Percentiles rank a stretch among this genome's conserved stretches.
phyloP scores from a whole-genome alignment of 2,329 filamentous ascomycete genomes.

The Aspergillus felis region DNA sequence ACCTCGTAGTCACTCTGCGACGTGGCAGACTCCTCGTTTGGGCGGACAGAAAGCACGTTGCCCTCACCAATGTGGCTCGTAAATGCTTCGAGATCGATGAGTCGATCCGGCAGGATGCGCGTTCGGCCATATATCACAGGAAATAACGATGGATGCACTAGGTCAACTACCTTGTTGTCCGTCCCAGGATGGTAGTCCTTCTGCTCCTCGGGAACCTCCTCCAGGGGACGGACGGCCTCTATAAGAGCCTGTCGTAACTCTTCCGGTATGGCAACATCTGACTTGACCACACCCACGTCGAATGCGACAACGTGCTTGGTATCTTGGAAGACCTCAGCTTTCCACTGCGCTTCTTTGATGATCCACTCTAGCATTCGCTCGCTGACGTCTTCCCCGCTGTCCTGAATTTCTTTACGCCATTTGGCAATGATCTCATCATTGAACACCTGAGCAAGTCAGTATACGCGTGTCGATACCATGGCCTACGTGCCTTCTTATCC shows the following conservation, averaged over 20 bases:
- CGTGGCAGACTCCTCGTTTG: neutral
- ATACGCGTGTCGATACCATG: neutral
- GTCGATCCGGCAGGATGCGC: conserved; percentile 14
- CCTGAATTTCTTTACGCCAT: conserved; percentile 28
- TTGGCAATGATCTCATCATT: conserved; percentile 29
- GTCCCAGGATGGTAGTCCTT: conserved; percentile 63
- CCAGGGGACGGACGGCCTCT: conserved; percentile 46
- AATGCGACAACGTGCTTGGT: conserved; percentile 42
- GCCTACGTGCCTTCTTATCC: conserved; percentile 34
- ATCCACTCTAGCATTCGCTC: conserved; percentile 36
- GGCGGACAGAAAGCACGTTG: conserved; percentile 7
- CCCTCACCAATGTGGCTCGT: neutral
- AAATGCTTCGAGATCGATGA: conserved; percentile 20
- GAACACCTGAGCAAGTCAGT: conserved; percentile 19
- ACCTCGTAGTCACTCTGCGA: neutral
- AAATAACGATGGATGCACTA: conserved; percentile 58
- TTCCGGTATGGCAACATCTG: conserved; percentile 45
- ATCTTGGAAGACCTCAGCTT: conserved; percentile 40
- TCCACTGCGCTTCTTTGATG: conserved; percentile 48
- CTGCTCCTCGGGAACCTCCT: conserved; percentile 41
- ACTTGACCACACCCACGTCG: conserved; percentile 51
- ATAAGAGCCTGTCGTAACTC: conserved; percentile 42
- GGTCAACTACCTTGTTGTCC: conserved; percentile 55
- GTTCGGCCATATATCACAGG: conserved; percentile 27
- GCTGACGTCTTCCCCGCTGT: conserved; percentile 24